Evolutionary conservation across 75 land plant genomes (phyloP), one percentile per base, ranked within the genome.

Genomic region (Adiantum capillusveneris): DNA sequence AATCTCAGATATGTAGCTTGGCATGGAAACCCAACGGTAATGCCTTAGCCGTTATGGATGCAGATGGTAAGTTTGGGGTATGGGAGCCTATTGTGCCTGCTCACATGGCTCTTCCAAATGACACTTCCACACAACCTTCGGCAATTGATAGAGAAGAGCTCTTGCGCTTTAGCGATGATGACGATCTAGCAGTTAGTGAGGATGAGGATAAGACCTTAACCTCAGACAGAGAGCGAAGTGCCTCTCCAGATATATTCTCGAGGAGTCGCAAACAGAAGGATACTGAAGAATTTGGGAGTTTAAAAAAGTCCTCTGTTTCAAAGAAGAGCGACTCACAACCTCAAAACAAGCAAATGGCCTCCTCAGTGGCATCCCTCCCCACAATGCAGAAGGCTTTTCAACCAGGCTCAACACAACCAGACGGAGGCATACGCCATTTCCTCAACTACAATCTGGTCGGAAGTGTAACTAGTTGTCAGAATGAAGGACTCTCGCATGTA

Each of bases 371-470:
- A 0, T 17, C 55, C 29, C 28, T 51, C 2, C 52, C 66, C 1
- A 53, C 57, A 6, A 66, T 82, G 84, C 99, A 90, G 64, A 75
- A 69, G 25, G 63, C 96, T 28, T 84, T 95, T 75, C 99, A 95
- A 56, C 86, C 99, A 28, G 87, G 97, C 18, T 71, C 81, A 27
- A 94, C 98, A 6, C 82, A 76, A 42, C 41, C 31, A 2, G 76
- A 79, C 44, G 39, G 70, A 37, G 97, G 99, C 43, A 90, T 77
- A 57, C 65, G 91, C 34, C 71, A 64, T 26, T 90, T 95, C 68
- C 71, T 95, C 25, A 74, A 81, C 31, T 95, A 95, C 69, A 95
- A 90, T 53, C 75, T 95, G 76, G 75, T 95, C 45, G 99, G 97
- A 49, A 69, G 88, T 62, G 77, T 90, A 37, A 95, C 81, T 29